Evolutionary conservation across 1,284 basidiomycete species (phyloP), one percentile per base, ranked within the genome.

Genomic region (Hypsizygus ulmarius): DNA sequence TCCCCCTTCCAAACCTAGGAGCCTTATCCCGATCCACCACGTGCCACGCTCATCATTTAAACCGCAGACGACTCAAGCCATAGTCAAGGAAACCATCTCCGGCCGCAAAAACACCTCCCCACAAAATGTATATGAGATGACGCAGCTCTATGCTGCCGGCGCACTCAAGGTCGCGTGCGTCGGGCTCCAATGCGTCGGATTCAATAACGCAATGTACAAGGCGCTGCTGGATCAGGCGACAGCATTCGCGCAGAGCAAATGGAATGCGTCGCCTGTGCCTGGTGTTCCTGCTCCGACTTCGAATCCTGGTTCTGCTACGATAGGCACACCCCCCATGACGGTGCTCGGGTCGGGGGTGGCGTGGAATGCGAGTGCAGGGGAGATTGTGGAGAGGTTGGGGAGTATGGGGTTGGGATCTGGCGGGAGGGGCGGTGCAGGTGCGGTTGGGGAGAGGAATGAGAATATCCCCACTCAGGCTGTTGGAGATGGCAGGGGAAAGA

Each of bases 81-180:
- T 89, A 43, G 70, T 87, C 54, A 86, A 79, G 64, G 85, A 88
- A 45, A 89, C 87, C 0, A 68, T 89, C 27, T 64, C 75, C 1
- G 78, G 70, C 11, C 77, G 87, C 41, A 88, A 86, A 65, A 87
- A 86, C 61, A 79, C 77, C 15, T 84, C 85, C 0, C 84, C 87
- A 12, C 85, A 87, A 59, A 87, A 85, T 58, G 64, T 81, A 30
- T 88, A 87, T 64, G 87, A 90, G 61, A 78, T 77, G 0, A 69
- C 72, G 0, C 86, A 89, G 57, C 73, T 89, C 18, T 90, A 88
- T 58, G 70, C 75, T 1, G 81, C 71, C 1, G 87, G 87, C 1
- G 86, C 85, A 18, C 73, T 89, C 37, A 81, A 77, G 51, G 75
- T 86, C 21, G 82, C 82, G 9, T 88, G 85, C 57, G 69, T 89